These are phyloP conservation scores for Incumbomyces delicatus DNA, from an alignment of 2,329 filamentous ascomycete genomes.

Conservation along the genomic window DNA sequence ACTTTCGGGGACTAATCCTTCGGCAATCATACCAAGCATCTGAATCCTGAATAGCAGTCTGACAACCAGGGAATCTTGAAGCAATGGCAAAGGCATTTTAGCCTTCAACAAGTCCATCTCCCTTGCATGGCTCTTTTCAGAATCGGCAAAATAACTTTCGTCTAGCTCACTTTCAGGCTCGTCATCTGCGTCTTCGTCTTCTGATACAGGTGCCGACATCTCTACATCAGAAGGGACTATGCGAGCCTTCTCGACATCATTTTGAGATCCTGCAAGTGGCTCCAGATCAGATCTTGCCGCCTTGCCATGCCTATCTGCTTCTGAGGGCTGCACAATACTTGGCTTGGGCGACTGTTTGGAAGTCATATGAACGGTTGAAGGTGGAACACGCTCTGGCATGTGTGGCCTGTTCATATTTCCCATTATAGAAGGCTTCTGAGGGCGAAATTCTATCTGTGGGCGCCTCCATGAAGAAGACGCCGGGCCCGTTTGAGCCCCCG, in stretches of 20 bases:
- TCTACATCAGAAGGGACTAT: conserved; percentile 11
- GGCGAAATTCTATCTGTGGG: conserved; percentile 13
- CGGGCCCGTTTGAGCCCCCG: conserved; percentile 4
- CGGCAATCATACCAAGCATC: conserved; percentile 33
- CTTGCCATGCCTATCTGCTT: background rate
- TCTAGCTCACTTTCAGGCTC: conserved; percentile 34
- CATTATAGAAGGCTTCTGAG: conserved; percentile 17
- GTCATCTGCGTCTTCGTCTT: conserved; percentile 34
- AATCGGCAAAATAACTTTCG: conserved; percentile 38
- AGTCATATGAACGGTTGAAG: conserved; percentile 11
- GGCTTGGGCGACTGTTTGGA: conserved; percentile 10
- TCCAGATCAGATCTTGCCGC: background rate
- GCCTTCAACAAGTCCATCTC: conserved; percentile 34
- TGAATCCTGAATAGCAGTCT: conserved; percentile 35
- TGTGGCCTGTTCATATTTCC: conserved; percentile 15
- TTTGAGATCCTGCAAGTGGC: background rate
- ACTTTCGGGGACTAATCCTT: conserved; percentile 25
- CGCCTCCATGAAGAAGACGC: conserved; percentile 5
- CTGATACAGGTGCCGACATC: conserved; percentile 19
- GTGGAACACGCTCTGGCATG: conserved; percentile 10
- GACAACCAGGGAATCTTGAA: conserved; percentile 34
- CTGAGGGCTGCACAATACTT: background rate
- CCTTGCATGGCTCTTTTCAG: conserved; percentile 35
- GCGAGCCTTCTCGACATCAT: background rate
- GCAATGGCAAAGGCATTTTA: conserved; percentile 32